Evolutionary conservation across 2,329 filamentous ascomycete species (phyloP), one percentile per base, ranked within the genome.

Genomic region (Ophiocordyceps unilateralis): DNA sequence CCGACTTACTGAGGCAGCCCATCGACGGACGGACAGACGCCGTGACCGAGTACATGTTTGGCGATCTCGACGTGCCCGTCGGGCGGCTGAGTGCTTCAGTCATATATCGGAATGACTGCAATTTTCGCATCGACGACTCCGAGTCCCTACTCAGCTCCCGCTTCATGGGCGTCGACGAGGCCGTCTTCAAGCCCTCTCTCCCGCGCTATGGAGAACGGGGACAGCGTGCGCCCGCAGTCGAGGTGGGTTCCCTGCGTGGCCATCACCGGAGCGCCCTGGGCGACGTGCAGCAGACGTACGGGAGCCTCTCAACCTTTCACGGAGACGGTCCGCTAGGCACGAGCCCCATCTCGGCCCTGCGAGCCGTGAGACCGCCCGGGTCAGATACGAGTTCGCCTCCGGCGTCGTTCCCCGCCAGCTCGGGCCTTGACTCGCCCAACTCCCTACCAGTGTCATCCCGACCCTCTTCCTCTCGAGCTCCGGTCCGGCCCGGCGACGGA

Each of bases 71-170:
- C 45, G 85, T 89, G 24, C 87, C 88, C 11, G 82, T 86, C 23
- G 91, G 91, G 22, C 78, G 83, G 5, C 76, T 98, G 52, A 81
- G 78, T 44, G 80, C 89, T 42, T 76, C 81, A 32, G 84, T 94
- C 24, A 78, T 79, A 11, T 94, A 93, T 61, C 81, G 91, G 48
- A 83, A 78, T 45, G 86, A 91, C 55, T 93, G 85, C 64, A 86
- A 82, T 53, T 95, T 98, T 59, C 78, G 83, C 39, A 78, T 96
- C 34, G 89, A 93, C 53, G 86, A 95, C 59, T 83, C 87, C 0
- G 91, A 96, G 61, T 81, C 88, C 5, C 64, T 96, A 9, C 64
- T 96, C 38, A 94, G 88, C 63, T 95, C 89, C 14, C 81, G 86
- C 26, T 94, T 96, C 55, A 87, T 94, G 74, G 87, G 85, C 14